A percentile compares a stretch with the other conserved stretches of the same genome.
phyloP scores from a whole-genome alignment of 805 yeast species.

The Nakazawaea holstii region DNA sequence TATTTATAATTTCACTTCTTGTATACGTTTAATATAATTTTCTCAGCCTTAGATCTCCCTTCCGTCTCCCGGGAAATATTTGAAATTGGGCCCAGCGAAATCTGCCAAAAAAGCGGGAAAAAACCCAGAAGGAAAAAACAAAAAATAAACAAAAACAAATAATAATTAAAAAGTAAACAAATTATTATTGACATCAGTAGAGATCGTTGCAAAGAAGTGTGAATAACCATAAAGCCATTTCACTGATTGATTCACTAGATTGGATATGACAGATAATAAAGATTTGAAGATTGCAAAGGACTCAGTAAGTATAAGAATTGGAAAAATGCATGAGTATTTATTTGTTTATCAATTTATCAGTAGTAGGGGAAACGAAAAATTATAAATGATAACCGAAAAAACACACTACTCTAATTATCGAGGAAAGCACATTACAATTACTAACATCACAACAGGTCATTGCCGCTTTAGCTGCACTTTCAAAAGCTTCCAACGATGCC shows the following conservation, averaged over 20 bases:
- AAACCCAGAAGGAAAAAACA: not conserved
- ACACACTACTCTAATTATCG: not conserved
- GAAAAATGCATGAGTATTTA: not conserved
- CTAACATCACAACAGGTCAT: constrained; percentile 44
- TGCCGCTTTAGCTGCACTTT: constrained; percentile 72
- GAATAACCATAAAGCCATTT: too few species aligned
- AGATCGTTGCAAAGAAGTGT: too few species aligned
- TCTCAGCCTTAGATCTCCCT: not conserved
- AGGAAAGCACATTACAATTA: not conserved
- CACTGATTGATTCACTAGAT: too few species aligned
- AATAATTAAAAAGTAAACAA: not conserved
- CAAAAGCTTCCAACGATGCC: constrained; percentile 83
- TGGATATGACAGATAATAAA: not conserved
- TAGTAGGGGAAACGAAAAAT: not conserved
- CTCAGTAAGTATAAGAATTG: constrained; percentile 24
- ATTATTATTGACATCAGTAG: not conserved
- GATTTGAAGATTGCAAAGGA: constrained; percentile 32
- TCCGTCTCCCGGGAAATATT: not conserved
- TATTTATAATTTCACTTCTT: not conserved
- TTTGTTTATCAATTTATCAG: not conserved
- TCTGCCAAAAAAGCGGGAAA: not conserved
- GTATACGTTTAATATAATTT: too few species aligned
- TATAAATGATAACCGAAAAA: not conserved
- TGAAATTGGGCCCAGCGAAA: not conserved
- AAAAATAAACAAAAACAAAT: not conserved